Conservation (phyloP, 2,329 filamentous ascomycete species). For the Aspergillus pseudonomiae region DNA sequence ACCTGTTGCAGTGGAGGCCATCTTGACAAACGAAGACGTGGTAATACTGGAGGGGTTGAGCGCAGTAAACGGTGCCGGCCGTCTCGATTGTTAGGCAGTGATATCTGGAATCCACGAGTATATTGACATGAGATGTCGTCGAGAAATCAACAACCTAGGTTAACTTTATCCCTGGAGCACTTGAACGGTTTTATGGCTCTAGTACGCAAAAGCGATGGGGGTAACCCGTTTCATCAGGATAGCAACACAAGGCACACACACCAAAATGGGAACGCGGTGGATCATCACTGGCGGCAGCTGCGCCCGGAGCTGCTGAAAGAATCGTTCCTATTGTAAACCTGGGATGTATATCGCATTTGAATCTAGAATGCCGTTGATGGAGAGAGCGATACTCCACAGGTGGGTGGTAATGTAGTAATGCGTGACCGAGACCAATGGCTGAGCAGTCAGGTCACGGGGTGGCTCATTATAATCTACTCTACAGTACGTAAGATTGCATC, state of each 20-base stretch:
- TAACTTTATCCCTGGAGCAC: not conserved
- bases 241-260: slow-evolving; percentile 9
- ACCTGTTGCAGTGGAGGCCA: slow-evolving; percentile 33
- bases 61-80: not conserved
- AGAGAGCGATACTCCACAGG: not conserved
- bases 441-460: not conserved
- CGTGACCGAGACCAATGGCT: not conserved
- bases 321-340: not conserved
- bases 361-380: slow-evolving; percentile 1
- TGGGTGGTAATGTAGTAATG: not conserved
- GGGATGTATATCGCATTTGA: not conserved
- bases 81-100: not conserved
- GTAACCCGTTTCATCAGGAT: slow-evolving; percentile 1
- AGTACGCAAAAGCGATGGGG: not conserved
- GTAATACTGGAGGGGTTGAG: not conserved
- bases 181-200: not conserved
- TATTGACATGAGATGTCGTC: not conserved
- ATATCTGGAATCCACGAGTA: not conserved
- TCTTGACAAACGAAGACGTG: slow-evolving; percentile 17
- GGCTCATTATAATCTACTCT: not conserved
- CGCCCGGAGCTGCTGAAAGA: not conserved
- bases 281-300: slow-evolving; percentile 10
- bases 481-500: no score
- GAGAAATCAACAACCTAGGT: not conserved
- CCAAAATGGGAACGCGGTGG: not conserved